Percentiles rank a stretch among this genome's conserved stretches.
phyloP scores from a whole-genome alignment of 306 rosid genomes.

The Cyclanthera cordifolia region DNA sequence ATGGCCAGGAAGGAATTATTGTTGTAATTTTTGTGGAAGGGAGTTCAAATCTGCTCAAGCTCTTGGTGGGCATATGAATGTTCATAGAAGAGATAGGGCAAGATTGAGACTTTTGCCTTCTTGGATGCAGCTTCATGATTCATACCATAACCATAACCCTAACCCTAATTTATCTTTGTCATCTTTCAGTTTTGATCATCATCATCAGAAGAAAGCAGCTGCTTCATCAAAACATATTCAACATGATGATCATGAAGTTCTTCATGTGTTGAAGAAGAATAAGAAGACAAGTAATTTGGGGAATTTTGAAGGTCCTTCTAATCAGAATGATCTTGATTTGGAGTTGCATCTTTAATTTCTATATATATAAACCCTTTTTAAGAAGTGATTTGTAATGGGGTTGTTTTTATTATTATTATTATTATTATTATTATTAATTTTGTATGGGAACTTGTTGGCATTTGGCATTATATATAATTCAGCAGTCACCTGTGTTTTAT shows the following conservation, averaged over 20 bases:
- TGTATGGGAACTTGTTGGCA: conserved; percentile 7
- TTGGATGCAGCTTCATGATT: conserved; percentile 17
- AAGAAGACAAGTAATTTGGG: conserved; percentile 13
- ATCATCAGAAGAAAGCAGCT: conserved; percentile 22
- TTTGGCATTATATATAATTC: neutral
- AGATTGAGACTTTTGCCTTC: conserved; percentile 33
- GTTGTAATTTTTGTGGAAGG: conserved; percentile 72
- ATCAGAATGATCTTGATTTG: conserved; percentile 57
- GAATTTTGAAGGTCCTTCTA: conserved; percentile 20
- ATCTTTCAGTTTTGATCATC: conserved; percentile 17
- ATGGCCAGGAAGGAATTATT: conserved; percentile 50
- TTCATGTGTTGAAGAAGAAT: conserved; percentile 29
- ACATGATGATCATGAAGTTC: neutral
- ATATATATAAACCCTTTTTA: neutral
- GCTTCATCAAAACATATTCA: neutral
- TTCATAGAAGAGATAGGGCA: conserved; percentile 82
- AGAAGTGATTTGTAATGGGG: neutral
- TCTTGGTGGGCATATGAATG: conserved; percentile 85
- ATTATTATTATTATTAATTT: neutral
- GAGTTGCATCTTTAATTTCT: conserved; percentile 57
- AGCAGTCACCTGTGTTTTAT: neutral
- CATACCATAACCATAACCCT: conserved; percentile 22
- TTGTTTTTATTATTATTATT: neutral
- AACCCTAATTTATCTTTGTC: conserved; percentile 23
- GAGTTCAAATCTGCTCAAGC: conserved; percentile 83